Evolutionary conservation across 257 asterid species (phyloP).

Genomic region (Mitragyna speciosa): DNA sequence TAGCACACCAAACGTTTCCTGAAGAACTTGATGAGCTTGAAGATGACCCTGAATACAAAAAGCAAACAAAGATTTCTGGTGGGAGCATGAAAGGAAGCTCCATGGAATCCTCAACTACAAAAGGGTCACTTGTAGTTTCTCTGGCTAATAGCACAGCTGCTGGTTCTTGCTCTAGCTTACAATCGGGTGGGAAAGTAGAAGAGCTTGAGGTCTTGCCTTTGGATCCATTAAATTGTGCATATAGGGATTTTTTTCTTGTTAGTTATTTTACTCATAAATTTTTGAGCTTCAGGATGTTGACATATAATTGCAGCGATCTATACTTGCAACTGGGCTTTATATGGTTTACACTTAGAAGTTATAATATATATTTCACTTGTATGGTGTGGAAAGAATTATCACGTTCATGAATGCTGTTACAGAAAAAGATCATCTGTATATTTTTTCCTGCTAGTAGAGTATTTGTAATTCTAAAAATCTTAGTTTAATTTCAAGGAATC

Average conservation of each 20-base stretch:
- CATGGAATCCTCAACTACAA: conserved; percentile 16
- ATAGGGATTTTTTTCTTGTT: neutral
- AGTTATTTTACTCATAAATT: neutral
- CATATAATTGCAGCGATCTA: neutral
- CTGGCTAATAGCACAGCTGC: conserved; percentile 6
- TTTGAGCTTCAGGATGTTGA: neutral
- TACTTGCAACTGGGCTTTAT: neutral
- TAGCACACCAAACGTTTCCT: conserved; percentile 17
- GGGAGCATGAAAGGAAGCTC: conserved; percentile 17
- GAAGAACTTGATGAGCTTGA: conserved; percentile 30
- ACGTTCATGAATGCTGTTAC: neutral
- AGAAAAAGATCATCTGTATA: neutral
- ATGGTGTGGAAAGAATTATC: neutral
- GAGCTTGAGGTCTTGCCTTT: conserved; percentile 32
- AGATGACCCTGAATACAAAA: conserved; percentile 28
- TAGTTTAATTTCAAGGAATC: neutral
- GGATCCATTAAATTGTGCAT: neutral
- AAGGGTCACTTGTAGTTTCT: conserved; percentile 23
- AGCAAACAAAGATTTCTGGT: conserved; percentile 2
- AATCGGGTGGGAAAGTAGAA: conserved; percentile 23
- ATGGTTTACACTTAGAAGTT: neutral
- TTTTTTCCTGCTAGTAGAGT: neutral
- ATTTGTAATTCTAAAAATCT: neutral
- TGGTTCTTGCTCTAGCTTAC: conserved; percentile 27
- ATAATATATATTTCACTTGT: neutral